These are phyloP conservation scores for Exutisphaerella laricina DNA, from an alignment of 2,329 filamentous ascomycete species.

Conservation along the genomic window DNA sequence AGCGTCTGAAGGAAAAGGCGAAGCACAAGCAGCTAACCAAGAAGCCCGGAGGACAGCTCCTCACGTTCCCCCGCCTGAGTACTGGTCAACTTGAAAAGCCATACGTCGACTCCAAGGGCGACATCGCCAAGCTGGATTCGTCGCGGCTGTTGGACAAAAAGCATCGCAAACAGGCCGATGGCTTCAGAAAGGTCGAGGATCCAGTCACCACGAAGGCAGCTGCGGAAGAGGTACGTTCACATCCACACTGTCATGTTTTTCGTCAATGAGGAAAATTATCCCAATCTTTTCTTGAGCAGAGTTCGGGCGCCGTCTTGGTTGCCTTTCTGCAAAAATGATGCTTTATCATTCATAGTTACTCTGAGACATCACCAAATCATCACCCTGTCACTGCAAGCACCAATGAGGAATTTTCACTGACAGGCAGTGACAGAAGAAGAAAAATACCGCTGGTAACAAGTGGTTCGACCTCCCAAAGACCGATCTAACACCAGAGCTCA, in stretches of 20 bases:
- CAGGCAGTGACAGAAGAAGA: slow-evolving; percentile 45
- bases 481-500: slow-evolving; percentile 74
- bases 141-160: slow-evolving; percentile 46
- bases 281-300: slow-evolving; percentile 68
- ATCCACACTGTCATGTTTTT: slow-evolving; percentile 19
- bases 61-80: slow-evolving; percentile 49
- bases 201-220: slow-evolving; percentile 44
- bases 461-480: slow-evolving; percentile 91
- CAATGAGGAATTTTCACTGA: slow-evolving; percentile 21
- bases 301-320: slow-evolving; percentile 71
- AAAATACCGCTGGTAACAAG: slow-evolving; percentile 65
- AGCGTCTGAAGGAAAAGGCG: slow-evolving; percentile 47
- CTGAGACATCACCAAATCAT: slow-evolving; percentile 46
- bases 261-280: slow-evolving; percentile 75
- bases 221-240: slow-evolving; percentile 47
- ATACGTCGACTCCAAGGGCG: slow-evolving; percentile 50
- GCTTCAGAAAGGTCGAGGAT: slow-evolving; percentile 51
- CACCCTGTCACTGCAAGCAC: slow-evolving; percentile 8
- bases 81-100: slow-evolving; percentile 45
- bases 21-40: slow-evolving; percentile 23
- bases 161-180: slow-evolving; percentile 38
- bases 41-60: slow-evolving; percentile 21
- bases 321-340: slow-evolving; percentile 66
- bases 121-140: slow-evolving; percentile 50
- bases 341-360: slow-evolving; percentile 69